phyloP scores from a whole-genome alignment of 306 rosid genomes.

The Lathyrus sativus region DNA sequence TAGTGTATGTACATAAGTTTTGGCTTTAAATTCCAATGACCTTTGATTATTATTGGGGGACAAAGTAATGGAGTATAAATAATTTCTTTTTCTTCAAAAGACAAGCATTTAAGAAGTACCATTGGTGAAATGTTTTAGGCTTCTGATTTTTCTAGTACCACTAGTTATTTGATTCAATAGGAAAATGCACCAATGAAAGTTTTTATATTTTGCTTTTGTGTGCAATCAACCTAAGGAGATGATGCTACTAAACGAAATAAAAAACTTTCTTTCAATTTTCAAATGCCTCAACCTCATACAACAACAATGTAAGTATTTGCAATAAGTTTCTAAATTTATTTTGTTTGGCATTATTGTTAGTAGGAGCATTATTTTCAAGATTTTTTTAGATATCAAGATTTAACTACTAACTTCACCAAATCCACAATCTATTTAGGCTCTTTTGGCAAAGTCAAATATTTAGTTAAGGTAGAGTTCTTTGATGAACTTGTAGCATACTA shows the following conservation, averaged over 20 bases:
- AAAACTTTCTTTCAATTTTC: not conserved
- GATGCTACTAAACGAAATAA: not conserved
- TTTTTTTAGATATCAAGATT: not conserved
- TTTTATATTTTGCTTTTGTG: not conserved
- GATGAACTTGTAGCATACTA: too few species aligned
- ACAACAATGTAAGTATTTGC: not conserved
- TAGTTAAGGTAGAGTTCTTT: too few species aligned
- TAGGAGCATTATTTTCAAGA: not conserved
- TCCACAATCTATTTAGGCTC: too few species aligned
- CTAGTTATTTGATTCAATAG: not conserved
- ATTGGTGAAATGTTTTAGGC: slow-evolving; percentile 21
- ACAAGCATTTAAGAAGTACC: slow-evolving; percentile 40
- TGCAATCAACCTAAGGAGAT: not conserved
- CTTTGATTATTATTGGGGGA: slow-evolving; percentile 38
- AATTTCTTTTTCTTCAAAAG: not conserved
- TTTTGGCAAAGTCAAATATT: too few species aligned
- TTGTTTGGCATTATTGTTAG: not conserved
- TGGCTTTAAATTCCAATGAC: slow-evolving; percentile 39
- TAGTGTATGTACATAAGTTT: slow-evolving; percentile 40
- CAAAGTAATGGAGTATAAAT: slow-evolving; percentile 23
- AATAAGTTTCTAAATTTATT: not conserved
- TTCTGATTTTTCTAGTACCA: not conserved
- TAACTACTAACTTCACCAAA: not conserved
- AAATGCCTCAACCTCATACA: not conserved
- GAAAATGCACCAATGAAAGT: not conserved